These are phyloP conservation scores for Colletotrichum musicola DNA, from an alignment of 2,329 filamentous ascomycete species.

Conservation along the genomic window DNA sequence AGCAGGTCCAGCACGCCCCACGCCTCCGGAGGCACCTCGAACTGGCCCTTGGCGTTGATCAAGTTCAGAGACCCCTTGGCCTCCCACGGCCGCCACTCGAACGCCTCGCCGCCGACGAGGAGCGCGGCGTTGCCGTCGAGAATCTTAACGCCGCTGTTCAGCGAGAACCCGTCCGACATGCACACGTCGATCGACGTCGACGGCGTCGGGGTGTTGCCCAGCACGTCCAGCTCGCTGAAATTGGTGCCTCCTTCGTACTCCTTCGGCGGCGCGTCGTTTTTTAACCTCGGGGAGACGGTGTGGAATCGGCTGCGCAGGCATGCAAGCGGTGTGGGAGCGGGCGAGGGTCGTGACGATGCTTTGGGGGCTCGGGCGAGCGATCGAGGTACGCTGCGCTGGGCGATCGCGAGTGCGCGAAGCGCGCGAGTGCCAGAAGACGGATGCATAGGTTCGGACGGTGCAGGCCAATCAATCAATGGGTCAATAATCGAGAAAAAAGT, in stretches of 20 bases:
- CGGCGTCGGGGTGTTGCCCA: slow-evolving; percentile 80
- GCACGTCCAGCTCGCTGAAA: slow-evolving; percentile 82
- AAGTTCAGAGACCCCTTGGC: slow-evolving; percentile 59
- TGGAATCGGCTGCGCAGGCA: slow-evolving; percentile 26
- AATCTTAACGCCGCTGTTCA: slow-evolving; percentile 84
- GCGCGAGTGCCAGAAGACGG: slow-evolving; percentile 15
- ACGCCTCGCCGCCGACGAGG: slow-evolving; percentile 88
- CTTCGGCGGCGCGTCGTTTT: slow-evolving; percentile 5
- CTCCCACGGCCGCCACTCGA: slow-evolving; percentile 88
- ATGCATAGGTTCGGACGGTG: not conserved
- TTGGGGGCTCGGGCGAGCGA: not conserved
- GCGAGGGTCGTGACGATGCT: not conserved
- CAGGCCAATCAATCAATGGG: not conserved
- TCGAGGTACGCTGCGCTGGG: slow-evolving; percentile 27
- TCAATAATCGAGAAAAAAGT: not conserved
- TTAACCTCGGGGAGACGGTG: not conserved
- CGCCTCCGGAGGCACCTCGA: slow-evolving; percentile 77
- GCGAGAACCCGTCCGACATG: slow-evolving; percentile 83
- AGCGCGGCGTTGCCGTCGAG: slow-evolving; percentile 78
- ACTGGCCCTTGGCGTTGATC: slow-evolving; percentile 83
- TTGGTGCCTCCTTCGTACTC: slow-evolving; percentile 61
- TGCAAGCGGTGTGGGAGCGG: slow-evolving; percentile 8
- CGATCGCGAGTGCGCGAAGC: slow-evolving; percentile 31
- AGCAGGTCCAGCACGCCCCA: slow-evolving; percentile 83
- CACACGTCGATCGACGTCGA: slow-evolving; percentile 88